Percentiles rank a stretch among this genome's conserved stretches.
Conservation (phyloP, 2,329 filamentous ascomycete genomes). For the Aspergillus oerlinghausenensis region DNA sequence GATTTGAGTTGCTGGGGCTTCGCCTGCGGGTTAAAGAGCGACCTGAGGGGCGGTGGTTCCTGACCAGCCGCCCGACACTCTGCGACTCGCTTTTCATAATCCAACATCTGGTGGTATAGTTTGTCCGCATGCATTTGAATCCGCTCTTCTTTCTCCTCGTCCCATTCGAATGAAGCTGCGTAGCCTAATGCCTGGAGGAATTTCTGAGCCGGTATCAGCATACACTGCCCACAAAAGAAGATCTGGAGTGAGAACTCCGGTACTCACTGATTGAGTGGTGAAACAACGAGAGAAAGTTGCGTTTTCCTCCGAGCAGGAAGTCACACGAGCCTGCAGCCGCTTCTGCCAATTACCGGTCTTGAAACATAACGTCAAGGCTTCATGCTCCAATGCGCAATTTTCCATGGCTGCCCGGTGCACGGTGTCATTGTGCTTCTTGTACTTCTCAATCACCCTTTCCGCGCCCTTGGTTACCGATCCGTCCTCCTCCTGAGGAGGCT, state of each 20-base stretch:
- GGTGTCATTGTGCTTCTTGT: constrained; percentile 72
- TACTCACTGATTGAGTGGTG: constrained; percentile 71
- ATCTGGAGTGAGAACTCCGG: neutral
- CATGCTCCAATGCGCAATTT: constrained; percentile 86
- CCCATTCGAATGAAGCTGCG: constrained; percentile 61
- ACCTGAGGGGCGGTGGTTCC: constrained; percentile 41
- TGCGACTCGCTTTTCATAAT: constrained; percentile 71
- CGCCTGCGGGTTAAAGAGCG: constrained; percentile 40
- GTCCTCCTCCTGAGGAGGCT: constrained; percentile 65
- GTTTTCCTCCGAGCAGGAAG: constrained; percentile 76
- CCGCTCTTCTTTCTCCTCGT: constrained; percentile 69
- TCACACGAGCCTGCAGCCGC: constrained; percentile 52
- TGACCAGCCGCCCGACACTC: constrained; percentile 45
- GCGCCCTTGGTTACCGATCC: constrained; percentile 72
- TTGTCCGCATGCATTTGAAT: constrained; percentile 95
- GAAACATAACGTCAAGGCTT: constrained; percentile 80
- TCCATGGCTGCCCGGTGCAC: constrained; percentile 82
- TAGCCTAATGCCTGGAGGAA: constrained; percentile 91
- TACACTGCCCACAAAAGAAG: neutral
- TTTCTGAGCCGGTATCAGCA: constrained; percentile 48
- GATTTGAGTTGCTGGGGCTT: constrained; percentile 12
- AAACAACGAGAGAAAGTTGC: constrained; percentile 80
- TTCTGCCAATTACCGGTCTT: constrained; percentile 63
- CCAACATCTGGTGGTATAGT: constrained; percentile 80
- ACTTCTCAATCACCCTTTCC: constrained; percentile 74